These are phyloP conservation scores for Dictyostelium brefeldianum DNA, from an alignment of 78 protist genomes.

Conservation along the genomic window DNA sequence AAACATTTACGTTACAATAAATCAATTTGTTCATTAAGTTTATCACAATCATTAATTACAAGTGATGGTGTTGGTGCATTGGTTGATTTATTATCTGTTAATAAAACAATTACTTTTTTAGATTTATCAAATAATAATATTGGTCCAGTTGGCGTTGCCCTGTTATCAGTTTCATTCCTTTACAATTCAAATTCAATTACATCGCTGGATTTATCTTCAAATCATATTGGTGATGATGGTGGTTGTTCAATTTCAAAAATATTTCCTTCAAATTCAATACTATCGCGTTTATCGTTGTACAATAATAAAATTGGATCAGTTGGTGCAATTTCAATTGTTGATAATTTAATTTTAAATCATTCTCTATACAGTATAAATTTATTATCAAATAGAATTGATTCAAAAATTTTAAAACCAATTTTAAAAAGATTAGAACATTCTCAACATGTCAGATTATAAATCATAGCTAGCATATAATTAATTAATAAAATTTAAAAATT, in stretches of 20 bases:
- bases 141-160: slow-evolving; percentile 26
- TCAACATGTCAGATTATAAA: too few species aligned
- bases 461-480: too few species aligned
- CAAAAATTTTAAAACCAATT: slow-evolving; percentile 43
- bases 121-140: slow-evolving; percentile 59
- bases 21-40: slow-evolving; percentile 28
- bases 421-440: slow-evolving; percentile 50
- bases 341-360: slow-evolving; percentile 61
- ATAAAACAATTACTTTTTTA: slow-evolving; percentile 52
- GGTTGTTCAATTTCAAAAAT: slow-evolving; percentile 28
- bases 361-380: slow-evolving; percentile 48
- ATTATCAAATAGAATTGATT: slow-evolving; percentile 57
- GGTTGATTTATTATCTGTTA: slow-evolving; percentile 45
- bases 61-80: slow-evolving; percentile 43
- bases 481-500: too few species aligned
- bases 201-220: slow-evolving; percentile 44
- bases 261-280: slow-evolving; percentile 47
- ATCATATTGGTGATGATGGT: slow-evolving; percentile 58
- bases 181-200: too few species aligned
- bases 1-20: neutral
- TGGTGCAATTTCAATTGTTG: slow-evolving; percentile 61
- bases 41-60: slow-evolving; percentile 31
- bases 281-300: slow-evolving; percentile 40
- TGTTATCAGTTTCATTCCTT: too few species aligned
- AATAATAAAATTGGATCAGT: slow-evolving; percentile 54